phyloP scores from a whole-genome alignment of 164 flowering plant genomes.

The Magnolia kwangsiensis region DNA sequence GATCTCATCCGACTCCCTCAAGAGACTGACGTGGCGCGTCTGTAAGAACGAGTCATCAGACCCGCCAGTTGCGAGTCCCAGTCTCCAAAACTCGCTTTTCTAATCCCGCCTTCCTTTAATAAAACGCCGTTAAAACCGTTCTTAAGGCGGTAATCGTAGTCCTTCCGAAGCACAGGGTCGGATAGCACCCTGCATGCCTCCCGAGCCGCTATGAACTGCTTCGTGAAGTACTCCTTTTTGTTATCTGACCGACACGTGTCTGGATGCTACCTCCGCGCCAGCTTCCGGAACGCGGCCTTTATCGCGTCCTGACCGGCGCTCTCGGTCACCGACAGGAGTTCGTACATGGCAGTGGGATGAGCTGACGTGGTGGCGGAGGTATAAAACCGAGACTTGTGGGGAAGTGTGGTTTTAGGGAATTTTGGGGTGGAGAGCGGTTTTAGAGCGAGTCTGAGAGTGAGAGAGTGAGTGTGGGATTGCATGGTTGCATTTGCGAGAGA shows the following conservation, averaged over 20 bases:
- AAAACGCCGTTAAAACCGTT: neutral
- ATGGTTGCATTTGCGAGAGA: too few species aligned
- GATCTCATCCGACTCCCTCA: constrained; percentile 11
- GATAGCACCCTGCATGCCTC: constrained; percentile 15
- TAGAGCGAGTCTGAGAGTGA: too few species aligned
- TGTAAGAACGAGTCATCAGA: neutral
- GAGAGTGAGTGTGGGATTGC: too few species aligned
- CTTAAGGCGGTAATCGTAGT: neutral
- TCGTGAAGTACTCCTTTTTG: neutral
- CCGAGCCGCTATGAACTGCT: constrained; percentile 10
- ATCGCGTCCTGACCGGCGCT: constrained; percentile 11
- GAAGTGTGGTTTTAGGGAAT: too few species aligned
- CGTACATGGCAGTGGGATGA: constrained; percentile 2
- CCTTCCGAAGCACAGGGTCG: too few species aligned
- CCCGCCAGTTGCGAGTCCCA: constrained; percentile 15
- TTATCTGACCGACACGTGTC: constrained; percentile 7
- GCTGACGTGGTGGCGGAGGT: neutral
- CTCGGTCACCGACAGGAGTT: constrained; percentile 6
- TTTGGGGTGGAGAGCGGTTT: too few species aligned
- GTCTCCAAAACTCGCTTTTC: constrained; percentile 5
- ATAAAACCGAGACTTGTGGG: neutral
- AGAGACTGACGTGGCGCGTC: neutral
- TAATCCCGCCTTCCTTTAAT: neutral
- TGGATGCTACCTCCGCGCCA: constrained; percentile 12
- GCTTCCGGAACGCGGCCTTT: constrained; percentile 10